Base-by-base conservation (phyloP, 1,284 basidiomycete genomes). In the Pulchroboletus neoregius region DNA sequence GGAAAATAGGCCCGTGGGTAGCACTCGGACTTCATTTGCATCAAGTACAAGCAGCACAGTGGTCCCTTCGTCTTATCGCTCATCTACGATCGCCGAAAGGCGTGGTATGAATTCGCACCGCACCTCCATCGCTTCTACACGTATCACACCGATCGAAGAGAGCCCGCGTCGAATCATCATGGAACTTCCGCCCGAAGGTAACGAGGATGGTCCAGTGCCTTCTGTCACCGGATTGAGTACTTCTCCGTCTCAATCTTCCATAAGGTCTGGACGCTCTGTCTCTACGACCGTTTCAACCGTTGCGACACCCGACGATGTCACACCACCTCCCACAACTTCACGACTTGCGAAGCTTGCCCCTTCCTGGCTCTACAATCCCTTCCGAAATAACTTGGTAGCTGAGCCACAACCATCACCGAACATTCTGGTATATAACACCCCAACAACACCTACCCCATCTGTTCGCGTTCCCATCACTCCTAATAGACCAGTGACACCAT, bases 361-460 rank as follows among this genome's bases (percentile, higher is more conserved):
- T 0, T 74, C 80, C 7, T 91, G 87, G 87, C 64, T 90, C 7
- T 82, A 88, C 61, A 86, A 80, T 55, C 76, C 82, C 3, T 89
- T 90, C 63, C 71, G 83, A 31, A 79, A 75, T 49, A 77, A 69
- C 0, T 72, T 43, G 48, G 36, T 75, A 12, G 78, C 74, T 49
- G 80, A 85, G 57, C 73, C 82, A 2, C 79, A 84, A 53, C 77
- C 77, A 6, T 75, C 78, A 1, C 50, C 41, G 1, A 48, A n/a
- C 26, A 32, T 33, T 2, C 66, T 74, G 16, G 68, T 79, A 4
- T 72, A 69, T 4, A 67, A 62, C 4, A 62, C 60, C 15, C 54
- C 62, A 13, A 54, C 58, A 6, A 57, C 60, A 12, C 62, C 71
- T n/a, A 55, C 60, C 8, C 60, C 58, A 16, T 52, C 60, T 33